These are phyloP conservation scores for Ascobolus immersus DNA, from an alignment of 495 filamentous ascomycete species.

Conservation along the genomic window DNA sequence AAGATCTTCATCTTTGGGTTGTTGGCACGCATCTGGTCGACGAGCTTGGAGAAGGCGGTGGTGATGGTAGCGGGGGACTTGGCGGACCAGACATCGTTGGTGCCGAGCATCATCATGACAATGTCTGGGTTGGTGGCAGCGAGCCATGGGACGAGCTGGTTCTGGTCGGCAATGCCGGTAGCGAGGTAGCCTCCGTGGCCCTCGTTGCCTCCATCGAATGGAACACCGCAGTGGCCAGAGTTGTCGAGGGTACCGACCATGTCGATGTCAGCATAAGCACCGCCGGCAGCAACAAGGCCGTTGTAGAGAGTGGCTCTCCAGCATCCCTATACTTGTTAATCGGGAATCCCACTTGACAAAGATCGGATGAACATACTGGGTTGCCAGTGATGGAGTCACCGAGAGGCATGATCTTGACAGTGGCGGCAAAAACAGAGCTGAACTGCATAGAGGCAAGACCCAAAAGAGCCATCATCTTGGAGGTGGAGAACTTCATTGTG, in stretches of 20 bases:
- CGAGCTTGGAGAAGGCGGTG: slow-evolving; percentile 17
- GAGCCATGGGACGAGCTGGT: slow-evolving; percentile 21
- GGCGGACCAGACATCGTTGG: slow-evolving; percentile 23
- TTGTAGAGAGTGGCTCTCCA: slow-evolving; percentile 21
- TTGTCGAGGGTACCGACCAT: slow-evolving; percentile 19
- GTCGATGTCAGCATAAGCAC: slow-evolving; percentile 15
- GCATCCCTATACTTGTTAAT: slow-evolving; percentile 14
- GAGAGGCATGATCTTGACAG: slow-evolving; percentile 19
- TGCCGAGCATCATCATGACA: slow-evolving; percentile 25
- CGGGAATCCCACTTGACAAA: neutral
- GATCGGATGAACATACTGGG: slow-evolving; percentile 9
- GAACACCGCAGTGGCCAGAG: slow-evolving; percentile 18
- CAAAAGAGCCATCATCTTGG: no score
- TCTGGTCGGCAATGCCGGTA: slow-evolving; percentile 20
- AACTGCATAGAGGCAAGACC: neutral
- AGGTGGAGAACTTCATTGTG: no score
- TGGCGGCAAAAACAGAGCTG: slow-evolving; percentile 7
- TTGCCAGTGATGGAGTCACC: slow-evolving; percentile 21
- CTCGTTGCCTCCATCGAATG: slow-evolving; percentile 24
- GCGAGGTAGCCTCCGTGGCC: slow-evolving; percentile 22
- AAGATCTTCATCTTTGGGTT: slow-evolving; percentile 22
- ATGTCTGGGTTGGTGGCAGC: slow-evolving; percentile 19
- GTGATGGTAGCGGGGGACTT: slow-evolving; percentile 16
- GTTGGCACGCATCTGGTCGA: slow-evolving; percentile 20
- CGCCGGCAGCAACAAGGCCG: slow-evolving; percentile 13